A percentile compares a stretch with the other conserved stretches of the same genome.
phyloP scores from a whole-genome alignment of 164 flowering plant genomes.

The Warburgia ugandensis region DNA sequence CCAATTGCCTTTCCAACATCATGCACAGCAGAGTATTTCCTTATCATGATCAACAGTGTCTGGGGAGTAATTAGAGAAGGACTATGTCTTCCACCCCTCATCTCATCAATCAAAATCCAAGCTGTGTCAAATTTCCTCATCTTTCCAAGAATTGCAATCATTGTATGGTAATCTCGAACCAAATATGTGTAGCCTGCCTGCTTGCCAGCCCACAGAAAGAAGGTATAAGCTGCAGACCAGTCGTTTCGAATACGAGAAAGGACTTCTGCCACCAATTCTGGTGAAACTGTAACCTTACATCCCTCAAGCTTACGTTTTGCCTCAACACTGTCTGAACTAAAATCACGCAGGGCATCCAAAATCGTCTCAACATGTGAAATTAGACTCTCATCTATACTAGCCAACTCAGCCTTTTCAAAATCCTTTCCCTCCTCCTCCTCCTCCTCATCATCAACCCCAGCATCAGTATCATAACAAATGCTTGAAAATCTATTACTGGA shows the following conservation, averaged over 20 bases:
- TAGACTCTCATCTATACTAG: conserved; percentile 19
- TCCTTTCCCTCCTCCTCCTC: conserved; percentile 17
- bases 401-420: not conserved
- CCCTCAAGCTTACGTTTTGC: conserved; percentile 39
- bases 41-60: conserved; percentile 72
- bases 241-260: conserved; percentile 59
- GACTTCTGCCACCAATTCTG: conserved; percentile 54
- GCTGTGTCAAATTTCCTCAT: conserved; percentile 79
- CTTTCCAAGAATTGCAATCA: conserved; percentile 73
- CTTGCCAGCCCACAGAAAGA: conserved; percentile 82
- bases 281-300: conserved; percentile 32
- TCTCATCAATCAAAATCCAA: conserved; percentile 75
- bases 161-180: conserved; percentile 52
- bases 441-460: conserved; percentile 10
- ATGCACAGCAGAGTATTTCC: conserved; percentile 65
- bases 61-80: conserved; percentile 50
- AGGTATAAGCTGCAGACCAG: conserved; percentile 69
- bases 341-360: conserved; percentile 23
- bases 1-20: conserved; percentile 70
- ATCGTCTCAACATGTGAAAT: conserved; percentile 20
- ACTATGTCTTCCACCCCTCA: conserved; percentile 39
- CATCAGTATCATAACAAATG: conserved; percentile 1
- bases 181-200: conserved; percentile 53
- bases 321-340: conserved; percentile 16
- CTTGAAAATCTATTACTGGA: not conserved